Evolutionary conservation across 352 stramenopile genomes (phyloP), one percentile per base, ranked within the genome.

Genomic region (Phytophthora cryptogea): DNA sequence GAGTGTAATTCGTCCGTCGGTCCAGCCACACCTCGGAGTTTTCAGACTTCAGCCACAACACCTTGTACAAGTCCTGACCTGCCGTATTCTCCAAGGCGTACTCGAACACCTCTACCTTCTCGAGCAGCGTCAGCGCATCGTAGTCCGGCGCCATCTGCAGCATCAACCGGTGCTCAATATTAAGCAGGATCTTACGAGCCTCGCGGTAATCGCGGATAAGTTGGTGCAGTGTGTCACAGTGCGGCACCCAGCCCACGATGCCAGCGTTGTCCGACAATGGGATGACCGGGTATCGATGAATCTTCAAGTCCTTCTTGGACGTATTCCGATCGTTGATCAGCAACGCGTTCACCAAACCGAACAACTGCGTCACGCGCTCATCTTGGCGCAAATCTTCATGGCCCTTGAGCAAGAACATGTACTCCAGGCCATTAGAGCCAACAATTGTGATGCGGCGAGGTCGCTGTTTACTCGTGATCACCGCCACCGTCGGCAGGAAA

Each of bases 311-410:
- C 57, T 98, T 97, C 66, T 98, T 98, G 28, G 92, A 95, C 10
- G 97, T 99, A 36, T 92, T 86, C 14, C 93, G 72, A 58, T 99
- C 97, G 64, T 98, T 97, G 51, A 97, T 96, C 33, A 99, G 68
- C 48, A 99, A 79, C 11, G 95, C 96, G 78, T 99, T 99, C 40
- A 99, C 97, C n/a, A 99, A 83, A 3, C 97, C 97, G 74, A 99
- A 99, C 0, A 99, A 74, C 72, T 99, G 98, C 86, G 99, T 99
- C 35, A 99, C 97, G 20, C 97, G 85, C 74, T 99, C 98, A 68
- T 99, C 98, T 76, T 99, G 97, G 16, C 97, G 78, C 44, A 99
- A 71, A 83, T 99, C 98, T 75, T 99, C 98, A 68, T 99, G 96
- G 13, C 97, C 98, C 76, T 99, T 99, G 1, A 99, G 83, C 43